These are phyloP conservation scores for Bombardia bombarda DNA, from an alignment of 495 filamentous ascomycete species.

Conservation along the genomic window DNA sequence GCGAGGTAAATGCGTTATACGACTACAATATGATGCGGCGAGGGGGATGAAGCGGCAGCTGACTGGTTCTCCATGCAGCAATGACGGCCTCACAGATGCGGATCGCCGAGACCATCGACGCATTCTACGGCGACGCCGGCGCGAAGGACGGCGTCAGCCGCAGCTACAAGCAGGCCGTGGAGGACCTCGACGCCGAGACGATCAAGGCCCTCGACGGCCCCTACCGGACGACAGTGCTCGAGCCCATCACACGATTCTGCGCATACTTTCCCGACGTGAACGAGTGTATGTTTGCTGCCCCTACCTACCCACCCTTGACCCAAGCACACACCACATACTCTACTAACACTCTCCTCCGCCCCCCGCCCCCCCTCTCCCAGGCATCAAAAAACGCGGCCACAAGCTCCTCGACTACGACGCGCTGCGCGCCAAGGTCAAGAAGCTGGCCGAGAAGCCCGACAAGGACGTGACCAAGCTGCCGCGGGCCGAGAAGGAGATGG, in stretches of 20 bases:
- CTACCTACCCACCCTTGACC: not conserved
- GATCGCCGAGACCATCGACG: conserved; percentile 98
- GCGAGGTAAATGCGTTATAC: conserved; percentile 50
- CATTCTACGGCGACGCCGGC: conserved; percentile 95
- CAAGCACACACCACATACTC: not conserved
- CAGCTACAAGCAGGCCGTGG: conserved; percentile 96
- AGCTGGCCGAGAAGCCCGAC: conserved; percentile 94
- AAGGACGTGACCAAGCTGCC: conserved; percentile 95
- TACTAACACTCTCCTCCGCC: too few relatives aligned
- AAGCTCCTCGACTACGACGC: conserved; percentile 97
- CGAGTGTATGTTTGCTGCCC: conserved; percentile 57
- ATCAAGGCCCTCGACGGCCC: conserved; percentile 98
- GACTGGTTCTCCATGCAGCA: conserved; percentile 39
- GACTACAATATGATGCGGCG: not conserved
- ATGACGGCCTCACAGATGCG: conserved; percentile 99
- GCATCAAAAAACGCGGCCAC: conserved; percentile 96
- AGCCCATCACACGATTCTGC: conserved; percentile 91
- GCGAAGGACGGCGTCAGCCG: conserved; percentile 88
- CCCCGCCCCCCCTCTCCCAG: conserved; percentile 24
- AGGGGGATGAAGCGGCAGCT: not conserved
- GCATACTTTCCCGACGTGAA: conserved; percentile 99
- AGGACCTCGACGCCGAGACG: conserved; percentile 94
- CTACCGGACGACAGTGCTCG: conserved; percentile 87
- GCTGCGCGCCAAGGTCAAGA: conserved; percentile 91
- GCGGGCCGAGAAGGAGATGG: conserved; percentile 85